Percentiles rank a stretch among this genome's conserved stretches.
Conservation (phyloP, 2,329 filamentous ascomycete species). For the Metarhizium anisopliae region DNA sequence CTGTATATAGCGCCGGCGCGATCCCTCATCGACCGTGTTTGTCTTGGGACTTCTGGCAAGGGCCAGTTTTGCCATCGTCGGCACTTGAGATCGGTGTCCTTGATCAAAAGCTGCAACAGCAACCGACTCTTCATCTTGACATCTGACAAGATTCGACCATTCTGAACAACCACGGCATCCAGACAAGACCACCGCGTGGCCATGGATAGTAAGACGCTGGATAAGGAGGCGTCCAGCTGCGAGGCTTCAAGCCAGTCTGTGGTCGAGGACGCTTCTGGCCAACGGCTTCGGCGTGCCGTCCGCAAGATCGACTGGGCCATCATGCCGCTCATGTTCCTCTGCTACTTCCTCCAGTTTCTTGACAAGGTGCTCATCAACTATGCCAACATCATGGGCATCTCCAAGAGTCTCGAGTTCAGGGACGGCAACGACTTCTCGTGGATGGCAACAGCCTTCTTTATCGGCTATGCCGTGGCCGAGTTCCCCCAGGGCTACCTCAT, state of each 20-base stretch:
- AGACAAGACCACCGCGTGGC: not conserved
- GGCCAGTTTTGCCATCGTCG: too few species aligned
- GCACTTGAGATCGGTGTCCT: too few species aligned
- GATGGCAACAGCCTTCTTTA: constrained; percentile 22
- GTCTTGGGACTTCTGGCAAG: too few species aligned
- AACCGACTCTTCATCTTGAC: too few species aligned
- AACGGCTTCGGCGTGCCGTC: constrained; percentile 8
- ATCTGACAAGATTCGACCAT: too few species aligned
- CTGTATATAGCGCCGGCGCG: too few species aligned
- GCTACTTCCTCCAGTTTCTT: constrained; percentile 18
- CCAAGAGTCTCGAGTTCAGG: too few species aligned
- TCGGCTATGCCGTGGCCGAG: constrained; percentile 19
- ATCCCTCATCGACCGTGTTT: too few species aligned
- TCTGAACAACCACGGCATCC: too few species aligned
- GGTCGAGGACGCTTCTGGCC: not conserved
- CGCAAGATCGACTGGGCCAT: constrained; percentile 17
- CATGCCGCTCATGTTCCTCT: constrained; percentile 18
- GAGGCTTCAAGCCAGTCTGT: not conserved
- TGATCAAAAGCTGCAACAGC: too few species aligned
- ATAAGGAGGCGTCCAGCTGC: not conserved
- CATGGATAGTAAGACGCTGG: not conserved
- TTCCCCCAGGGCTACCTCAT: constrained; percentile 21
- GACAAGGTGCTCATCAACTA: constrained; percentile 20
- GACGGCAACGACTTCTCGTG: constrained; percentile 13
- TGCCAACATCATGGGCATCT: constrained; percentile 21